Evolutionary conservation across 2,329 filamentous ascomycete species (phyloP).

Genomic region (Epichloe uncinata): DNA sequence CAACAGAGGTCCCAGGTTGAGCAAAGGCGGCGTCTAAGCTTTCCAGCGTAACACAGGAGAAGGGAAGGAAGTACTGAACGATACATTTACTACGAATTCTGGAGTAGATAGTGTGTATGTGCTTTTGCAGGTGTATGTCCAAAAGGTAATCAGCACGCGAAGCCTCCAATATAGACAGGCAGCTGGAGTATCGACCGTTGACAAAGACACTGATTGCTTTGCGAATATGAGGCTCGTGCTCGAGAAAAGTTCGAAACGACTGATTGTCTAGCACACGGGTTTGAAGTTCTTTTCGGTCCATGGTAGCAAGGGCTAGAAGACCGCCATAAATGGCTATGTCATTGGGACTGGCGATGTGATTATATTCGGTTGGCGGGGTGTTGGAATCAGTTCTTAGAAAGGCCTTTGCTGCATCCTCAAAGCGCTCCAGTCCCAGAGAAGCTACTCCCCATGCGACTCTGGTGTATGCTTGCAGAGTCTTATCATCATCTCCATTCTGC

Average conservation of each 20-base stretch:
- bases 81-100: constrained; percentile 83
- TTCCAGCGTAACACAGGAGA: constrained; percentile 71
- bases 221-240: constrained; percentile 86
- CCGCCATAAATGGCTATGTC: constrained; percentile 89
- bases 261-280: constrained; percentile 63
- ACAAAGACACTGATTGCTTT: constrained; percentile 84
- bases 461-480: constrained; percentile 32
- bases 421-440: constrained; percentile 32
- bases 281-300: constrained; percentile 68
- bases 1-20: constrained; percentile 45
- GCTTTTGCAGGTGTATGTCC: constrained; percentile 70
- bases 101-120: constrained; percentile 57
- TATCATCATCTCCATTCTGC: constrained; percentile 33
- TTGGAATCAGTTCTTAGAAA: constrained; percentile 54
- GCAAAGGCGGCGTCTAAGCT: constrained; percentile 70
- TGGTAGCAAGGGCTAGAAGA: constrained; percentile 77
- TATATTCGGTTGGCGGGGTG: constrained; percentile 40
- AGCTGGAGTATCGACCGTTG: constrained; percentile 76
- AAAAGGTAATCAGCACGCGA: constrained; percentile 81
- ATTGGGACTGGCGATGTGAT: constrained; percentile 64
- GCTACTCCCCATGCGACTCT: constrained; percentile 39
- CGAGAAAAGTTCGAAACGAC: constrained; percentile 74
- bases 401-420: constrained; percentile 49
- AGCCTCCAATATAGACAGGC: constrained; percentile 67
- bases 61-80: constrained; percentile 82